Base-by-base conservation (phyloP, 805 yeast species). In the Candida chilensis region DNA sequence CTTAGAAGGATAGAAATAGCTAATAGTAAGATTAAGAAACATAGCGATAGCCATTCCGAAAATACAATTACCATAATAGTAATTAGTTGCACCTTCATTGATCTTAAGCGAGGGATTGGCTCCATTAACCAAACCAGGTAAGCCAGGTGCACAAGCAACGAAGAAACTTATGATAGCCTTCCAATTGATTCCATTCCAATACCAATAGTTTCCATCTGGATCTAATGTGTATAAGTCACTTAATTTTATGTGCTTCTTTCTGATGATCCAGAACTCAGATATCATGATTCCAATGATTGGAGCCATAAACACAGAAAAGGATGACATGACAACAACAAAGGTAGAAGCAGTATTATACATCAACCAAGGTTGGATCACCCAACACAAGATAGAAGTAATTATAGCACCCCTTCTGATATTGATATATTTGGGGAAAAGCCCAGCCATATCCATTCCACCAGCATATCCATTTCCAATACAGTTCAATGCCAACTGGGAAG, bases 361-460 rank as follows among this genome's bases (percentile, higher is more conserved):
- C 21, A 45, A 46, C 71, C 71, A 64, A 8, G 71, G 71, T 35
- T 56, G 59, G 18, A 51, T 39, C 9, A 45, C 48, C 40, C 55
- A 47, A 7, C 58, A 53, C 11, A 58, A 34, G 28, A 58, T 40
- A 4, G 62, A 48, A 22, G 47, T 42, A 9, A 44, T 22, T 4
- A 44, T 21, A 18, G 71, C 64, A 14, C 77, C 78, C 26, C 73
- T 47, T 26, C 52, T 51, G 28, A 67, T 63, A 37, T 60, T 60
- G 36, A 67, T 42, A 35, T 54, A 62, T 32, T 52, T 48, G 12
- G 73, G 73, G 29, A 57, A 51, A 36, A 70, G 39, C 28, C 64
- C 74, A 16, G 71, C 61, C 38, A 71, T 39, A 36, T 69, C 75
- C 54, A 67, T 71, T 12, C 72, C 74, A 9, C 69, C 70, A 27